Evolutionary conservation across 768 basidiomycete genomes (phyloP).

Genomic region (Sporobolomyces pararoseus): DNA sequence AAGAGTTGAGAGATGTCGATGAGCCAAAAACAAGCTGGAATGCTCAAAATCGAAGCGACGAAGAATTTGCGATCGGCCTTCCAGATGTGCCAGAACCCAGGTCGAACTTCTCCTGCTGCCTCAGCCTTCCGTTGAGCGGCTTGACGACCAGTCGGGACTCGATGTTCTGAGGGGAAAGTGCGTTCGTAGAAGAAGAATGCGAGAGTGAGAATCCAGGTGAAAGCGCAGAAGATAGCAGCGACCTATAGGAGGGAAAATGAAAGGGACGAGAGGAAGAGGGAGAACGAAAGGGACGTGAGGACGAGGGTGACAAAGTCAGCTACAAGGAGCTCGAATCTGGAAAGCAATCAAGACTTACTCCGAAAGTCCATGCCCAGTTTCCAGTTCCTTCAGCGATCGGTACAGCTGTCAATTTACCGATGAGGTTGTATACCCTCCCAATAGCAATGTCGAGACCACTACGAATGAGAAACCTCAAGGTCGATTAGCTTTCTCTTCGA

Average conservation of each 20-base stretch:
- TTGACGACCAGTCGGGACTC: slow-evolving; percentile 21
- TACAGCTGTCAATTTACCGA: slow-evolving; percentile 13
- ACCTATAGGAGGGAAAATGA: neutral
- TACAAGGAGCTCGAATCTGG: too few relatives aligned
- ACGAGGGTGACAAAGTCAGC: too few relatives aligned
- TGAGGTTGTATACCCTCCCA: slow-evolving; percentile 18
- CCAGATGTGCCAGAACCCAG: neutral
- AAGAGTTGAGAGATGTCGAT: slow-evolving; percentile 23
- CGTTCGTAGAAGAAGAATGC: slow-evolving; percentile 14
- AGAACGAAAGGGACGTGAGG: neutral
- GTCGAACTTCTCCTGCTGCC: neutral
- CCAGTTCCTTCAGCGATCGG: slow-evolving; percentile 22
- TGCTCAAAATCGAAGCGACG: neutral
- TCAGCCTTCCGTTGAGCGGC: neutral
- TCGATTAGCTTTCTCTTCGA: neutral
- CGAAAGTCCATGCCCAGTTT: slow-evolving; percentile 14
- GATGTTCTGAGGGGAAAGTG: slow-evolving; percentile 8
- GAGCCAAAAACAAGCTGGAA: slow-evolving; percentile 36
- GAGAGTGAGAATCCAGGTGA: slow-evolving; percentile 1
- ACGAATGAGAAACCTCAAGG: too few relatives aligned
- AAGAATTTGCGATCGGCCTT: slow-evolving; percentile 7
- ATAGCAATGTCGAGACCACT: slow-evolving; percentile 21
- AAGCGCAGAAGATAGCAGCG: slow-evolving; percentile 15
- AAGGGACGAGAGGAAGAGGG: neutral
- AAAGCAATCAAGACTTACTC: slow-evolving; percentile 6